Conservation (phyloP, 345 rosid species). For the Euphorbia peplus region DNA sequence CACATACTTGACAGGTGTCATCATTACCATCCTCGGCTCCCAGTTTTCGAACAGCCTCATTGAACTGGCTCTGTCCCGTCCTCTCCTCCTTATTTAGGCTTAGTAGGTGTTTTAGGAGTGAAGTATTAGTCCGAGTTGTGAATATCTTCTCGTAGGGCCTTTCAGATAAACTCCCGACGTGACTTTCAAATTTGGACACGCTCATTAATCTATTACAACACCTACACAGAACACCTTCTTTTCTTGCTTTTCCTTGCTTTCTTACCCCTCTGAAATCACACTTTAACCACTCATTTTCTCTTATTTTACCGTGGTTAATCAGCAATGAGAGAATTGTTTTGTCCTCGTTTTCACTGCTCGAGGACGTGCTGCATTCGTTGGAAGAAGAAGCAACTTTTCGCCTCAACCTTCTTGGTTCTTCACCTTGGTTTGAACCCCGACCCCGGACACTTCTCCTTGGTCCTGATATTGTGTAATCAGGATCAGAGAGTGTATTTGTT, state of each 20-base stretch:
- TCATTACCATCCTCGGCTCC: slow-evolving; percentile 13
- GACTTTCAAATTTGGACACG: slow-evolving; percentile 22
- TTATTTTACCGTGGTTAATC: background rate
- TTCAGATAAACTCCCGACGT: background rate
- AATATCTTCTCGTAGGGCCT: slow-evolving; percentile 13
- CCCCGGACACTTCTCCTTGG: background rate
- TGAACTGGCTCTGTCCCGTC: background rate
- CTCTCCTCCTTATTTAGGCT: slow-evolving; percentile 1
- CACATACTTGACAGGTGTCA: slow-evolving; percentile 30
- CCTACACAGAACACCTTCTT: slow-evolving; percentile 16
- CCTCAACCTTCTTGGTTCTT: no score
- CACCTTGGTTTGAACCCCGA: background rate
- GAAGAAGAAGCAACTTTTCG: background rate
- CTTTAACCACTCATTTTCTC: background rate
- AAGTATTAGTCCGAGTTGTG: background rate
- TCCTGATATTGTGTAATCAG: slow-evolving; percentile 16
- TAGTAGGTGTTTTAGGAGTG: slow-evolving; percentile 4
- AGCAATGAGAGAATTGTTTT: slow-evolving; percentile 26
- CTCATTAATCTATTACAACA: slow-evolving; percentile 20
- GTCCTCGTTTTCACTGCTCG: background rate
- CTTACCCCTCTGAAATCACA: background rate
- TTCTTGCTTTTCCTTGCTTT: slow-evolving; percentile 7
- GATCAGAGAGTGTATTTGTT: slow-evolving; percentile 5
- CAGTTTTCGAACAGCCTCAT: background rate
- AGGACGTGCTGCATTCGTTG: background rate